Conservation (phyloP, 2,329 filamentous ascomycete genomes). For the Diaporthe batatas region DNA sequence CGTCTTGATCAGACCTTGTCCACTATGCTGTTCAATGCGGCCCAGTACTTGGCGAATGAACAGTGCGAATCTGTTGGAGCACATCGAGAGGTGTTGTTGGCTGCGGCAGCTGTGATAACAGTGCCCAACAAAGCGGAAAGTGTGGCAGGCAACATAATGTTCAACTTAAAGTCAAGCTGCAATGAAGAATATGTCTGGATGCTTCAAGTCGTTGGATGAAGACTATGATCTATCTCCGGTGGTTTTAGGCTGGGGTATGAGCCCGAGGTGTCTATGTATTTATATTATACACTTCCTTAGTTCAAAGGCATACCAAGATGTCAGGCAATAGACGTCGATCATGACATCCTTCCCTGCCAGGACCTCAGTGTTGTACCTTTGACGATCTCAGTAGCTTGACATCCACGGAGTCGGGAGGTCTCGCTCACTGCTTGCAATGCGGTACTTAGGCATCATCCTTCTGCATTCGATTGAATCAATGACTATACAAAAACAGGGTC, state of each 20-base stretch:
- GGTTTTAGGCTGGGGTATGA: neutral
- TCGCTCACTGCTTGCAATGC: neutral
- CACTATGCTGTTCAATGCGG: conserved; percentile 59
- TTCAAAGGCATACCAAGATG: neutral
- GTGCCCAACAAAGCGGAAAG: neutral
- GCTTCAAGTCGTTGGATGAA: neutral
- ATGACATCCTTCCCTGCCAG: neutral
- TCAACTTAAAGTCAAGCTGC: neutral
- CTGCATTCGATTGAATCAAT: neutral
- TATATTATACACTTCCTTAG: neutral
- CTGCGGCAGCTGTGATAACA: neutral
- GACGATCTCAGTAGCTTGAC: neutral
- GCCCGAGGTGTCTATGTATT: neutral
- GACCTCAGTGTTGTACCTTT: neutral
- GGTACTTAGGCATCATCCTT: neutral
- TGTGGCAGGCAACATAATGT: neutral
- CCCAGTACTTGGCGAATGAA: conserved; percentile 8
- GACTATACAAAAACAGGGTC: neutral
- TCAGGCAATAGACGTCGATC: neutral
- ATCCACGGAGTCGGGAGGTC: neutral
- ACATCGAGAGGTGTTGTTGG: conserved; percentile 5
- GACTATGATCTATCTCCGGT: neutral
- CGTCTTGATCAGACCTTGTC: conserved; percentile 60
- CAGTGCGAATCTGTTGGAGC: conserved; percentile 1
- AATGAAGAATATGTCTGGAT: neutral